Base-by-base conservation (phyloP, 306 rosid species). In the Inga leiocalycina region DNA sequence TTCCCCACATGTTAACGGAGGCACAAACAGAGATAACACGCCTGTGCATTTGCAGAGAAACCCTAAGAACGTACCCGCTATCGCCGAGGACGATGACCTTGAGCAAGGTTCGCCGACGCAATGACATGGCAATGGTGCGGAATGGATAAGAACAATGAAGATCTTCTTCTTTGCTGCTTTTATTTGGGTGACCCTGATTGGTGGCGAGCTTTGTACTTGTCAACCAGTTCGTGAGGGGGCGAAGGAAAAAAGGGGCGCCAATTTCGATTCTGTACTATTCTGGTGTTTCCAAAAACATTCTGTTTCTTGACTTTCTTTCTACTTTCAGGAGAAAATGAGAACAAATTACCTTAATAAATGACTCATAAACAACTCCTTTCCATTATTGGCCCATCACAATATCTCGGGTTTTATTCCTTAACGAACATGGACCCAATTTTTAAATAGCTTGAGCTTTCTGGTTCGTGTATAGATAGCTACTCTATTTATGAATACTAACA, bases 1-100 rank as follows among this genome's bases (percentile, higher is more conserved):
- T 46, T 72, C 43, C 13, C 32, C 14, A 77, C 22, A 56, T 20
- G 79, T 10, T 76, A 24, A 51, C 51, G 24, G 48, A 75, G 3
- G 61, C 9, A 19, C 1, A 54, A 51, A 74, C 45, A 68, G 15
- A 68, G 15, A 68, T 15, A 77, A 68, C 8, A 77, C 22, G 35
- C 10, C 20, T 4, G 15, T 17, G 78, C 62, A 51, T 74, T 59
- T 5, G 51, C 24, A 68, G 14, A 66, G 76, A 84, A 89, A 88
- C 87, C 90, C 83, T 83, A 83, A 45, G 66, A 37, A 56, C 87
- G 44, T 78, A 94, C 98, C 98, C 97, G 68, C 98, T 94, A 62
- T 94, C 98, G 74, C 98, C 98, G 71, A 94, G 97, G 79, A 92
- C 98, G 88, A 94, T 92, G 87, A 94, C 98, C 89, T 94, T 94